phyloP scores from a whole-genome alignment of 192 early-diverging fungal genomes.

The Rhizophagus clarus region DNA sequence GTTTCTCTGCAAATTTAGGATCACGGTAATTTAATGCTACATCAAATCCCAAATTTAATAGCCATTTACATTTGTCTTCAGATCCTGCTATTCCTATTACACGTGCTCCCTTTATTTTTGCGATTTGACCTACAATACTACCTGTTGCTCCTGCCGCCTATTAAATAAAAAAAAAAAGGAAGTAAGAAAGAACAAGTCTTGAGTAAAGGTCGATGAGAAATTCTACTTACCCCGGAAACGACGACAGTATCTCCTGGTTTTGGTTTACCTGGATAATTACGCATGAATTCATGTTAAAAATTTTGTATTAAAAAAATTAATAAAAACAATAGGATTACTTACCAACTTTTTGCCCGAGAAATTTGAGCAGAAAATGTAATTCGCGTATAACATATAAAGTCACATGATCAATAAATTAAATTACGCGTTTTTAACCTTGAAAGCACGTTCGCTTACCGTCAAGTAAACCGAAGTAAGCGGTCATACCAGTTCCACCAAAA shows the following conservation, averaged over 20 bases:
- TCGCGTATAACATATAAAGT: too few species aligned
- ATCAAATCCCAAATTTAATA: conserved; percentile 54
- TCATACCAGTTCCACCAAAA: conserved; percentile 46
- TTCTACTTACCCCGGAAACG: conserved; percentile 43
- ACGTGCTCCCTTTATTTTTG: conserved; percentile 47
- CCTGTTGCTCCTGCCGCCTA: conserved; percentile 55
- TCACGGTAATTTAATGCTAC: conserved; percentile 56
- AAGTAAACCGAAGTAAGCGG: conserved; percentile 54
- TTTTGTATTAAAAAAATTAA: background rate
- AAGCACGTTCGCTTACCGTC: conserved; percentile 37
- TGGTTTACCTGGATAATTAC: conserved; percentile 30
- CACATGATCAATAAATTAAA: background rate
- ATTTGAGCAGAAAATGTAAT: background rate
- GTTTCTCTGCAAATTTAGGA: conserved; percentile 43
- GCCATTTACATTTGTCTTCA: conserved; percentile 52
- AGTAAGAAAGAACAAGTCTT: background rate
- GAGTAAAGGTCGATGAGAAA: background rate
- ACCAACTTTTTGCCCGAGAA: background rate
- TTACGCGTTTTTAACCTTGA: background rate
- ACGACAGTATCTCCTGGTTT: conserved; percentile 45
- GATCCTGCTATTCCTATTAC: conserved; percentile 60
- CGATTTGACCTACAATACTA: conserved; percentile 45
- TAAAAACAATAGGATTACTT: background rate
- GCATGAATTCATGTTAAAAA: background rate
- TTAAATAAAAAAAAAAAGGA: background rate